A percentile compares a stretch with the other conserved stretches of the same genome.
Conservation (phyloP, 1,139 yeast species). For the Arxiozyma telluris region DNA sequence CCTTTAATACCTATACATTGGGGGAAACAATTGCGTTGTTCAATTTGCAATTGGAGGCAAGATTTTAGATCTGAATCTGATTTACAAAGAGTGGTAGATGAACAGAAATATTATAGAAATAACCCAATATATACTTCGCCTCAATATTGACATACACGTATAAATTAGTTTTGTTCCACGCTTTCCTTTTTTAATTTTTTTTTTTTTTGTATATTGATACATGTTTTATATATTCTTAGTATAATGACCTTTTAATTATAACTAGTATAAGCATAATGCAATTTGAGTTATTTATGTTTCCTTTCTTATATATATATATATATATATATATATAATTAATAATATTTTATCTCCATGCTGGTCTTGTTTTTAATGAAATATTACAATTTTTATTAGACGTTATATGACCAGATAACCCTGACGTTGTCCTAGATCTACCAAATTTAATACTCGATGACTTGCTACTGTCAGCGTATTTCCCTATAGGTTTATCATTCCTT, state of each 20-base stretch:
- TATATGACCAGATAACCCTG: background rate
- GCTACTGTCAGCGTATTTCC: background rate
- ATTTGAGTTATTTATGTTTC: background rate
- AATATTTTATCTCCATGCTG: conserved; percentile 7
- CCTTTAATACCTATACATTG: conserved; percentile 41
- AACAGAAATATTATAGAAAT: conserved; percentile 17
- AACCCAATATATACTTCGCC: conserved; percentile 35
- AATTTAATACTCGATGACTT: conserved; percentile 4
- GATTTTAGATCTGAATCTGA: conserved; percentile 32
- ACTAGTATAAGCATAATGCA: background rate
- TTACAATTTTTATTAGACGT: background rate
- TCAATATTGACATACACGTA: background rate
- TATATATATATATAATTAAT: too few relatives aligned
- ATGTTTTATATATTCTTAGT: background rate
- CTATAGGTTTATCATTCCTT: background rate
- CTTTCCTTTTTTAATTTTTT: background rate
- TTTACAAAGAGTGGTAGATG: conserved; percentile 30
- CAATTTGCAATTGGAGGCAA: conserved; percentile 40
- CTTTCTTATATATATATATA: background rate
- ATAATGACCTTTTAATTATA: background rate
- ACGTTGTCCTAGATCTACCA: conserved; percentile 12
- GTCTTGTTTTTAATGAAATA: conserved; percentile 2
- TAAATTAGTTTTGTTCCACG: background rate
- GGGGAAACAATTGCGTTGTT: conserved; percentile 39
- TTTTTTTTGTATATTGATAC: background rate